phyloP scores from a whole-genome alignment of 1,139 yeast species.

The Arxiozyma slooffiae region DNA sequence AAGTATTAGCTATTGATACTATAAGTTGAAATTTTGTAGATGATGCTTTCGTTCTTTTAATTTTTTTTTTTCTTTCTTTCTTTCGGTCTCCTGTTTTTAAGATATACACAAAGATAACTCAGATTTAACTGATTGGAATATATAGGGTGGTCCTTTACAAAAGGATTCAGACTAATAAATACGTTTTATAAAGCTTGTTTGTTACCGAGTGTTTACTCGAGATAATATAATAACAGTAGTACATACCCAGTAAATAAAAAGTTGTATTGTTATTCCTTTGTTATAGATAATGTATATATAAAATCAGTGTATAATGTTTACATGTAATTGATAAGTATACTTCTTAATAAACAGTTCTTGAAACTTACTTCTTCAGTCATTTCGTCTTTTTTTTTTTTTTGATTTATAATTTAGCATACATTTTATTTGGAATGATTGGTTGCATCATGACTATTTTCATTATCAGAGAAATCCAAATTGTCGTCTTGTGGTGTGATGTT shows the following conservation, averaged over 20 bases:
- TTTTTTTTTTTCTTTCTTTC: too few species aligned
- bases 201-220: not conserved
- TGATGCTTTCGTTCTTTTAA: not conserved
- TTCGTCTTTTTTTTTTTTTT: not conserved
- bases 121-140: not conserved
- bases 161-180: too few species aligned
- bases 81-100: too few species aligned
- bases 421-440: not conserved
- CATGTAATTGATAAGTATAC: not conserved
- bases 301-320: not conserved
- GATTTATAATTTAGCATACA: not conserved
- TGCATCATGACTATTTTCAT: slow-evolving; percentile 8
- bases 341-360: not conserved
- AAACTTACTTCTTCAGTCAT: not conserved
- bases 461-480: slow-evolving; percentile 18
- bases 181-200: too few species aligned
- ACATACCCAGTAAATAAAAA: not conserved
- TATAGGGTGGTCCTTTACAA: not conserved
- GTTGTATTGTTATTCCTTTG: not conserved
- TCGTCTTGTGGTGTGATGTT: not conserved
- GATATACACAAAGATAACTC: not conserved
- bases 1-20: not conserved
- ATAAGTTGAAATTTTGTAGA: not conserved
- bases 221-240: not conserved
- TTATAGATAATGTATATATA: not conserved